Percentiles rank a stretch among this genome's conserved stretches.
Evolutionary conservation across 2,329 filamentous ascomycete genomes (phyloP).

Genomic region (Nakataea oryzae): DNA sequence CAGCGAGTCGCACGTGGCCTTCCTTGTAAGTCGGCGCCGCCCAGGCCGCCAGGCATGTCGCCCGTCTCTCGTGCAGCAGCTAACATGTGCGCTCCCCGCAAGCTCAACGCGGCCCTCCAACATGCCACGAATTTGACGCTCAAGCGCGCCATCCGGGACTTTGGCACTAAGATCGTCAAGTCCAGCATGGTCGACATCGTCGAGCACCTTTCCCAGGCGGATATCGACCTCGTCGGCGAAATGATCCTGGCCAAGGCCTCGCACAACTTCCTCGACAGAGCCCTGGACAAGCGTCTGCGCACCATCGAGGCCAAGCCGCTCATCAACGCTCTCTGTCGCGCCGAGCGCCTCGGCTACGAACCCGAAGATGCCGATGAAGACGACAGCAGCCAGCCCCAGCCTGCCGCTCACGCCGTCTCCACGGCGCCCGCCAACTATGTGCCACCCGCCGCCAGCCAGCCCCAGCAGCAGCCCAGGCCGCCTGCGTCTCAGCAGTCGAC

Average conservation of each 20-base stretch:
- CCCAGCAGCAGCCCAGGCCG: neutral
- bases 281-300: slow-evolving; percentile 37
- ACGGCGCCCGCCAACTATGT: neutral
- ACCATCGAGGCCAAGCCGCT: slow-evolving; percentile 43
- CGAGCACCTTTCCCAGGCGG: slow-evolving; percentile 23
- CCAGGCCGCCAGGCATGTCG: too few relatives aligned
- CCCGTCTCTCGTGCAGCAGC: slow-evolving; percentile 12
- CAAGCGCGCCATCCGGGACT: slow-evolving; percentile 28
- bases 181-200: slow-evolving; percentile 30
- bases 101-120: slow-evolving; percentile 40
- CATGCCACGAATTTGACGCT: slow-evolving; percentile 27
- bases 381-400: slow-evolving; percentile 12
- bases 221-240: slow-evolving; percentile 34
- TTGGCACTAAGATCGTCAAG: slow-evolving; percentile 31
- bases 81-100: neutral
- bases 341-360: slow-evolving; percentile 47
- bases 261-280: slow-evolving; percentile 39
- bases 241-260: slow-evolving; percentile 34
- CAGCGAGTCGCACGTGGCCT: slow-evolving; percentile 40
- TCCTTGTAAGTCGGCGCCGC: slow-evolving; percentile 42
- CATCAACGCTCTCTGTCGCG: slow-evolving; percentile 45
- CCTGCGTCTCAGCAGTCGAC: neutral
- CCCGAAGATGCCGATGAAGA: slow-evolving; percentile 34
- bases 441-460: neutral
- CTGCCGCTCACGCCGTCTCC: neutral